phyloP scores from a whole-genome alignment of 495 filamentous ascomycete species.

The Jackrogersella multiformis region DNA sequence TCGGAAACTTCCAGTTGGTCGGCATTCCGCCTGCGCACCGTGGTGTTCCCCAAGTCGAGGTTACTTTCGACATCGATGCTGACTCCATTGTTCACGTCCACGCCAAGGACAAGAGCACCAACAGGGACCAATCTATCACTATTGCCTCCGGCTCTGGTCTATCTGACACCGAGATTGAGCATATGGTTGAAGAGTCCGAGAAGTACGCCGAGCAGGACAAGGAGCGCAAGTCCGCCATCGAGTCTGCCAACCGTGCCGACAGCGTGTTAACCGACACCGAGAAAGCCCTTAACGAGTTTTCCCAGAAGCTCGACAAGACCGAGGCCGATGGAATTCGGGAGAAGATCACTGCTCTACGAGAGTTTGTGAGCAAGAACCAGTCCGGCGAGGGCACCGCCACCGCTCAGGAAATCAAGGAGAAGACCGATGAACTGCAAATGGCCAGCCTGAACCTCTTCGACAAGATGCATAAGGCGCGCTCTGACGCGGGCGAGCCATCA shows the following conservation, averaged over 20 bases:
- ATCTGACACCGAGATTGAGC: conserved; percentile 90
- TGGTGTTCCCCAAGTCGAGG: conserved; percentile 97
- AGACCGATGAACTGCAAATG: conserved; percentile 96
- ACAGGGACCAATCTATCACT: conserved; percentile 99
- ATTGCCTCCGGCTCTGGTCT: conserved; percentile 99
- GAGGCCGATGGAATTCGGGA: conserved; percentile 91
- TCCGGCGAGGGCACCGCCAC: conserved; percentile 86
- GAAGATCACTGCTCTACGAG: conserved; percentile 90
- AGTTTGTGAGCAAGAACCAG: conserved; percentile 94
- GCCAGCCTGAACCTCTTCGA: conserved; percentile 97
- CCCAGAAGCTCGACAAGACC: conserved; percentile 94
- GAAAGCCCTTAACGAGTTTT: conserved; percentile 96
- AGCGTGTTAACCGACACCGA: conserved; percentile 97
- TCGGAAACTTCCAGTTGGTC: conserved; percentile 99
- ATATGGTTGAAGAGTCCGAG: conserved; percentile 97
- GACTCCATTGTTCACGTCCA: conserved; percentile 99
- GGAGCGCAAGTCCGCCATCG: conserved; percentile 94
- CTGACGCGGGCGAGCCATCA: conserved; percentile 64
- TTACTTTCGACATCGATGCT: conserved; percentile 99
- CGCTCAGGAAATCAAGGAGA: conserved; percentile 92
- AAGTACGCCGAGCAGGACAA: conserved; percentile 94
- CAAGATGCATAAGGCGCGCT: conserved; percentile 98
- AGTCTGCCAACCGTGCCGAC: conserved; percentile 96
- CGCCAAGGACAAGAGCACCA: conserved; percentile 98
- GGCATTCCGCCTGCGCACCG: conserved; percentile 97